Conservation (phyloP, 176 grass and related monocot genomes). For the Triticum monococcum region DNA sequence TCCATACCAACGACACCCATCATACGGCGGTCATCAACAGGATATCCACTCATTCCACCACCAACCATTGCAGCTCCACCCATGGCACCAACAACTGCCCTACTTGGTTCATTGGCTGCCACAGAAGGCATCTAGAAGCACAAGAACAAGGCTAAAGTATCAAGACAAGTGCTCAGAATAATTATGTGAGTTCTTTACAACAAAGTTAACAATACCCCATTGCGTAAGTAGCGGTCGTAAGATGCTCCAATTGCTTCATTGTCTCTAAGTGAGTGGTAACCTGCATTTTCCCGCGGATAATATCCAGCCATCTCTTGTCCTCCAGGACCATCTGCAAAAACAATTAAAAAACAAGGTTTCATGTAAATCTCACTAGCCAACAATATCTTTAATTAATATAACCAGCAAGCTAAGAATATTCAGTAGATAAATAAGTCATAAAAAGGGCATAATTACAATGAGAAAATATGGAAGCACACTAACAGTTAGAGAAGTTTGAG, state of each 20-base stretch:
- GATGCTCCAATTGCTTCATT: slow-evolving; percentile 90
- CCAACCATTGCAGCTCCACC: slow-evolving; percentile 19
- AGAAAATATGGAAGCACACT: not conserved
- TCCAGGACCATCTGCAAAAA: slow-evolving; percentile 54
- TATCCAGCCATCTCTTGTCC: slow-evolving; percentile 81
- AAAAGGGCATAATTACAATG: not conserved
- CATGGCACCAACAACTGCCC: slow-evolving; percentile 70
- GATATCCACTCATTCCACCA: slow-evolving; percentile 65
- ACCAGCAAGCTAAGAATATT: not conserved
- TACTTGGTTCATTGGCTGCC: slow-evolving; percentile 52
- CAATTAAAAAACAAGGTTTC: not conserved
- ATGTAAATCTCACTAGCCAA: not conserved
- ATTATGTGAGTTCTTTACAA: not conserved
- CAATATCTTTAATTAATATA: slow-evolving; percentile 1
- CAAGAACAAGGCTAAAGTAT: not conserved
- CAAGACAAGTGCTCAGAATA: not conserved
- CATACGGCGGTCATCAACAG: slow-evolving; percentile 69
- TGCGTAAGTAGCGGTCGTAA: slow-evolving; percentile 94
- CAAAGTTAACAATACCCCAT: slow-evolving; percentile 54
- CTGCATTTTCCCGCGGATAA: slow-evolving; percentile 69
- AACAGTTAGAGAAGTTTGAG: not conserved
- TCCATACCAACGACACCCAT: slow-evolving; percentile 65
- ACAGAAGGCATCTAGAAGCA: slow-evolving; percentile 58
- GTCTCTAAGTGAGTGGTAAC: slow-evolving; percentile 76
- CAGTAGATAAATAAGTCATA: not conserved